These are phyloP conservation scores for Albatrellus ellisii DNA, from an alignment of 768 basidiomycete genomes.

Conservation along the genomic window DNA sequence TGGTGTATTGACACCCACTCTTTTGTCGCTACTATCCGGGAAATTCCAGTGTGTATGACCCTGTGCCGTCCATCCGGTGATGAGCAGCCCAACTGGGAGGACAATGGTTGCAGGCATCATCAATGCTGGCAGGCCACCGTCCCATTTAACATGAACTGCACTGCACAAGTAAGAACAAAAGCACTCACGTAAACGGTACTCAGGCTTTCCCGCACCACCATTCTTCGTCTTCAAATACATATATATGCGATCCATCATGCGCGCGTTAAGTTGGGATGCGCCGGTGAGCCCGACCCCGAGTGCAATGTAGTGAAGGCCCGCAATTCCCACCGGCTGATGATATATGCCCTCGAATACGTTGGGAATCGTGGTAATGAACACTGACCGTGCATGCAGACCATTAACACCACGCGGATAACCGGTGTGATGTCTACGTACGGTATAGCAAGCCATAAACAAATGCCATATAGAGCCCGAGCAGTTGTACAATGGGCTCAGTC, in stretches of 20 bases:
- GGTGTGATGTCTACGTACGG: neutral
- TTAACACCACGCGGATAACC: neutral
- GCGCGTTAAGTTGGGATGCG: slow-evolving; percentile 41
- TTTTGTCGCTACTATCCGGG: too few relatives aligned
- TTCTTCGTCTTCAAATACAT: slow-evolving; percentile 36
- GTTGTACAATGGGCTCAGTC: slow-evolving; percentile 52
- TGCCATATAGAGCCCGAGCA: slow-evolving; percentile 56
- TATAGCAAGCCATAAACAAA: slow-evolving; percentile 38
- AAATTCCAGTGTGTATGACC: slow-evolving; percentile 52
- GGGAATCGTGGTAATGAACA: slow-evolving; percentile 56
- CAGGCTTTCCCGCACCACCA: slow-evolving; percentile 38
- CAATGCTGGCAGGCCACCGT: slow-evolving; percentile 37
- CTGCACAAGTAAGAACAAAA: neutral
- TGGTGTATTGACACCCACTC: too few relatives aligned
- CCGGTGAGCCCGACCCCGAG: slow-evolving; percentile 47
- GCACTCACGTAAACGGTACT: slow-evolving; percentile 35
- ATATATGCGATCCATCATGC: slow-evolving; percentile 44
- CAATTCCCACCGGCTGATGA: slow-evolving; percentile 38
- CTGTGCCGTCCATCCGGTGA: slow-evolving; percentile 61
- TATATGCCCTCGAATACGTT: slow-evolving; percentile 44
- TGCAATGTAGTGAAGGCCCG: slow-evolving; percentile 59
- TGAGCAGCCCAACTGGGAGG: slow-evolving; percentile 54
- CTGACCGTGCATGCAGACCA: slow-evolving; percentile 20
- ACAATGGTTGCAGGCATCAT: slow-evolving; percentile 46
- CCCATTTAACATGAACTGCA: neutral